Evolutionary conservation across 805 yeast species (phyloP), one percentile per base, ranked within the genome.

Genomic region (Hanseniaspora meyeri): DNA sequence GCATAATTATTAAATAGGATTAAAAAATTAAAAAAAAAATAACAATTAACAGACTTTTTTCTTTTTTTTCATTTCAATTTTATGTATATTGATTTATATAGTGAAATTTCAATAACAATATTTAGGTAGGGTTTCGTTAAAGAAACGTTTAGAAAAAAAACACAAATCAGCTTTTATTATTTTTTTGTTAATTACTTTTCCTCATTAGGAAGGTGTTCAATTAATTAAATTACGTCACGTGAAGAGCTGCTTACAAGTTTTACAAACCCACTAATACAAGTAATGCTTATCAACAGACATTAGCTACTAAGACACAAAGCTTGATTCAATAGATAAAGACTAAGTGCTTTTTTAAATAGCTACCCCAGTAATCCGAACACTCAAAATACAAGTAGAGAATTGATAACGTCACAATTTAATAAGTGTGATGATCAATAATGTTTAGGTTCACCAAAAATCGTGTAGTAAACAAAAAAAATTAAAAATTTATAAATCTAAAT

Each of bases 101-200:
- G 31, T 49, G 31, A 42, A 42, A 31, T 50, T 34, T 32, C 32
- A 50, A 50, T 40, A 50, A 40, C 32, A 40, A 42, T 50, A 29
- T 50, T 50, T 50, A 50, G 54, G 54, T 50, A 50, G 54, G 54
- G n/a, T 50, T 40, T 32, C 39, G 31, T 42, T 6, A 24, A 42
- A 12, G 17, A 16, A 27, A 24, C 16, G 9, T 4, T 40, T 19
- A 34, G 14, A 34, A 34, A 34, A 12, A 34, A 34, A 34, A 12
- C 37, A 34, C 2, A 34, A 9, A 34, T 24, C 27, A 24, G 27
- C 3, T 24, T 4, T 24, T 24, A 24, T 24, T 3, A 11, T 32
- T 2, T 32, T 32, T 36, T 36, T 36, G 38, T 16, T 16, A 36
- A 36, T 36, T 36, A 36, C 38, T 12, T 36, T 12, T 36, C 38